Evolutionary conservation across 2,329 filamentous ascomycete species (phyloP), one percentile per base, ranked within the genome.

Genomic region (Penicillium aurantiogriseum): DNA sequence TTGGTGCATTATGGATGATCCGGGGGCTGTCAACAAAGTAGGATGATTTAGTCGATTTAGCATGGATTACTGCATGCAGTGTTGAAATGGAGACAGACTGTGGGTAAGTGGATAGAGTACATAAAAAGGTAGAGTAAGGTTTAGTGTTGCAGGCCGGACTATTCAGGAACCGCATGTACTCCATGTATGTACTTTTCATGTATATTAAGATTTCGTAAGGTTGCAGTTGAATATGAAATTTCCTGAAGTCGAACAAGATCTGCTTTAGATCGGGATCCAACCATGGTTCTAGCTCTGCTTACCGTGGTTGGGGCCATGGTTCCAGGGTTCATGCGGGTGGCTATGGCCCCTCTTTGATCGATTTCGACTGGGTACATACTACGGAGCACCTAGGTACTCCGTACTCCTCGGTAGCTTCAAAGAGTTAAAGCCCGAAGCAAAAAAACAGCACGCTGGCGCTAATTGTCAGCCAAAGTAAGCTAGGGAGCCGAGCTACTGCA

Each of bases 401-500:
- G 13, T 33, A 13, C 31, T 23, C 4, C 40, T 44, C 23, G 15
- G 40, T 25, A 43, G 43, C 43, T 46, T 33, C 27, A 21, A 46
- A 46, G 43, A 31, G 35, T 27, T 27, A 50, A 50, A 50, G 25
- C n/a, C 13, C 35, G n/a, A 46, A 31, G 46, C 10, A 19, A 19
- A 39, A 11, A 39, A 19, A 4, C 17, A 38, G n/a, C 10, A 38
- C 8, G 9, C 25, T 19, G 10, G 45, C 52, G 36, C 52, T 50
- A 40, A 54, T 49, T 42, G 52, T 43, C 36, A 54, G 31, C 35
- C 17, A 29, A 8, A 23, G n/a, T 5, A 50, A 54, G 52, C 52
- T 54, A 50, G 38, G 36, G 52, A 40, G 33, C 9, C 33, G 25
- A 25, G n/a, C 52, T 54, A 50, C 36, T 54, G 52, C 45, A 54